phyloP scores from a whole-genome alignment of 352 stramenopile genomes.

The Globisporangium recalcitrans region DNA sequence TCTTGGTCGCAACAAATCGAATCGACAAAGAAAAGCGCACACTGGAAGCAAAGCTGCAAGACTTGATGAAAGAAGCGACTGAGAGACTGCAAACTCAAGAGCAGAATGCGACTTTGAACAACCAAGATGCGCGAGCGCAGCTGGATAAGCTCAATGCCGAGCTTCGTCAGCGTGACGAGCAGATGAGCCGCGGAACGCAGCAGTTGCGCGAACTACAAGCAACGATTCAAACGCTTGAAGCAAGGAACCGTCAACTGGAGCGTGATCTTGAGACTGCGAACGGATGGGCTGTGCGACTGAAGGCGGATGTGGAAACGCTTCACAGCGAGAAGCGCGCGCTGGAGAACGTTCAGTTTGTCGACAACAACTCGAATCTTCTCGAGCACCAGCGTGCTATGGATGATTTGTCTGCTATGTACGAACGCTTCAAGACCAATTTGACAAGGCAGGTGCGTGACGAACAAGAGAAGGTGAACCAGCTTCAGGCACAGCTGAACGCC shows the following conservation, averaged over 20 bases:
- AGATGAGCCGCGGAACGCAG: conserved; percentile 39
- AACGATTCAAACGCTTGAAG: conserved; percentile 25
- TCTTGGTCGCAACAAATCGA: conserved; percentile 27
- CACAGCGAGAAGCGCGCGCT: conserved; percentile 35
- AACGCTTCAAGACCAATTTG: conserved; percentile 34
- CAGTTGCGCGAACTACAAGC: conserved; percentile 33
- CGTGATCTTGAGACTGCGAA: conserved; percentile 29
- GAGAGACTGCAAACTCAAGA: conserved; percentile 45
- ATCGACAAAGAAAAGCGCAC: conserved; percentile 50
- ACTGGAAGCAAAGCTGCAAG: conserved; percentile 43
- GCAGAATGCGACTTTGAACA: conserved; percentile 33
- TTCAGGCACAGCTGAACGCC: conserved; percentile 31
- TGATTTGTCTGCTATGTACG: conserved; percentile 33
- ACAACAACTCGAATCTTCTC: conserved; percentile 16
- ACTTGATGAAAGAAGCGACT: conserved; percentile 43
- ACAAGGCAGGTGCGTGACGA: conserved; percentile 37
- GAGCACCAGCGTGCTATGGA: conserved; percentile 24
- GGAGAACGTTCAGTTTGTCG: conserved; percentile 21
- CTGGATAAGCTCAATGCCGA: conserved; percentile 34
- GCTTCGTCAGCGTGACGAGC: conserved; percentile 37
- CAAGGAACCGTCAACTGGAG: conserved; percentile 31
- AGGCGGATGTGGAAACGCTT: conserved; percentile 27
- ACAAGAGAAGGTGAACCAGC: conserved; percentile 32
- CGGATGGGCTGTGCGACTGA: conserved; percentile 29
- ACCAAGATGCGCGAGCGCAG: conserved; percentile 38